phyloP scores from a whole-genome alignment of 441 rosid species.

The Gossypium davidsonii region DNA sequence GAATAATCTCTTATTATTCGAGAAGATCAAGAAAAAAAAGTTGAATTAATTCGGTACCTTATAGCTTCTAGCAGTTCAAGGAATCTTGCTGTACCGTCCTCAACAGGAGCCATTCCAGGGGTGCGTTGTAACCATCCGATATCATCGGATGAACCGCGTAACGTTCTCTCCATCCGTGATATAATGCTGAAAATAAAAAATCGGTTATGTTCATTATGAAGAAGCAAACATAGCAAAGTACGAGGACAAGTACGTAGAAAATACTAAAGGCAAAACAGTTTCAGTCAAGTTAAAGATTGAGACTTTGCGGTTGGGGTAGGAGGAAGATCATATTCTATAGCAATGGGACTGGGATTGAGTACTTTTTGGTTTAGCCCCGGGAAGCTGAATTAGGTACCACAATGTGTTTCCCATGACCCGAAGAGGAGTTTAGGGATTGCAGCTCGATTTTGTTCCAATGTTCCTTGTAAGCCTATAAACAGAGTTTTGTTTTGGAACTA shows the following conservation, averaged over 20 bases:
- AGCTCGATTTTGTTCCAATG: no score
- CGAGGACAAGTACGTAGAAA: no score
- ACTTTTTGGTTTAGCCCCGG: background rate
- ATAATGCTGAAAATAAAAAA: conserved; percentile 36
- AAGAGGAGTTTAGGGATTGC: no score
- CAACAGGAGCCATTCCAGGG: conserved; percentile 53
- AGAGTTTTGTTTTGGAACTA: background rate
- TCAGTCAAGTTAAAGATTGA: no score
- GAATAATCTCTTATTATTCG: background rate
- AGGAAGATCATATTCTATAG: no score
- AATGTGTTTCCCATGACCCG: background rate
- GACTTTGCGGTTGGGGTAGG: no score
- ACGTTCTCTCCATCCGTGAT: conserved; percentile 44
- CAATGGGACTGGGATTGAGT: background rate
- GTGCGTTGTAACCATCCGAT: conserved; percentile 61
- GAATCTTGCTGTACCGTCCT: conserved; percentile 52
- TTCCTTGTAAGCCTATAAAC: no score
- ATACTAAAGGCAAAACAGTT: no score
- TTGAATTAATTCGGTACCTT: conserved; percentile 28
- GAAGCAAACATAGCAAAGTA: background rate
- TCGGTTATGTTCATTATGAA: conserved; percentile 3
- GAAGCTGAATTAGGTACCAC: background rate
- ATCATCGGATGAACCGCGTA: conserved; percentile 58
- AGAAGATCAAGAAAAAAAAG: background rate
- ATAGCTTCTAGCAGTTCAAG: conserved; percentile 46